Base-by-base conservation (phyloP, 768 basidiomycete genomes). In the Lentinula aciculospora region DNA sequence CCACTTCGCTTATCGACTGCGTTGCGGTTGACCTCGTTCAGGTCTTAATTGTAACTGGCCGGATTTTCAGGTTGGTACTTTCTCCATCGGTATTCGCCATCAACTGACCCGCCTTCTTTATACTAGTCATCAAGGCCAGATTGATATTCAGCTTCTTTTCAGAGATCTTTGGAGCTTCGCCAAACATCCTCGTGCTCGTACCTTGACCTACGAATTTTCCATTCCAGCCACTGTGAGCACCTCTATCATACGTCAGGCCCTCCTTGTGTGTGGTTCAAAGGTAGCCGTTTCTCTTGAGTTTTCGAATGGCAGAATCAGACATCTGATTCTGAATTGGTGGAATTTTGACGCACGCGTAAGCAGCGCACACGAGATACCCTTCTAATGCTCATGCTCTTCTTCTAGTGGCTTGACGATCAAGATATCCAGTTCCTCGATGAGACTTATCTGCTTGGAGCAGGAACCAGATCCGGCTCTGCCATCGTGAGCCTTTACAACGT, bases 141-240 rank as follows among this genome's bases (percentile, higher is more conserved):
- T 76, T 48, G 70, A 70, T 23, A 65, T 81, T 10, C 74, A 76
- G 44, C 64, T 86, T 61, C 81, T 81, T 60, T 74, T 86, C 58
- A 78, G 81, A 58, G 73, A 83, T 64, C 67, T 85, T 51, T 79
- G 78, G 72, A 72, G 72, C n/a, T 82, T 81, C 58, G 78, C 74
- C 56, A 81, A 81, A 63, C 83, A 86, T 63, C 71, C 77, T 29
- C 71, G 68, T 50, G 77, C 81, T 28, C 66, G 65, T 37, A 67
- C 69, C 10, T 65, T 74, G 32, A 69, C 69, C 34, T 79, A 76
- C 59, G 77, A 79, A 44, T 76, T 77, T 59, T 68, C 65, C 27
- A 73, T 72, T 17, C 76, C 74, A 54, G 60, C 70, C 19, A 45
- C 71, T 46, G 69, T 67, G 6, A 69, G 72, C 5, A 69, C 54